Percentiles rank a stretch among this genome's conserved stretches.
These are phyloP conservation scores for Colletotrichum euphorbiae DNA, from an alignment of 2,329 filamentous ascomycete genomes.

Conservation along the genomic window DNA sequence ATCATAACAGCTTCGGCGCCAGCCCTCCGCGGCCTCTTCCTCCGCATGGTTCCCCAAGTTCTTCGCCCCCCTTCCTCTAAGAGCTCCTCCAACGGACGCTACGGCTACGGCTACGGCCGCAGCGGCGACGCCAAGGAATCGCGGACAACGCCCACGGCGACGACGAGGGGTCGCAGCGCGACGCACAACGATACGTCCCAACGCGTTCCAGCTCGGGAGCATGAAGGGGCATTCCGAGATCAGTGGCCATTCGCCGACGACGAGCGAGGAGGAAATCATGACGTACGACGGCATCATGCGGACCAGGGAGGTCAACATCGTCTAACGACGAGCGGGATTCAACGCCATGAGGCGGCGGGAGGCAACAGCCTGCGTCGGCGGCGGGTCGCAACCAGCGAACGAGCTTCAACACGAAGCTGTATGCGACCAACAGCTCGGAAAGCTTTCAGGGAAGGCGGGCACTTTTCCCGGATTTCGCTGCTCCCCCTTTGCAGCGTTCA, in stretches of 20 bases:
- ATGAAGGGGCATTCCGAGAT: constrained; percentile 51
- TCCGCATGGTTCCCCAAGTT: constrained; percentile 44
- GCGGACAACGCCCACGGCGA: constrained; percentile 20
- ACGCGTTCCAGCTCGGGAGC: constrained; percentile 31
- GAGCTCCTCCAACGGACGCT: constrained; percentile 38
- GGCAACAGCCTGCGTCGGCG: not conserved
- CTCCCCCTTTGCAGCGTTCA: not conserved
- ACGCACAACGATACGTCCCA: not conserved
- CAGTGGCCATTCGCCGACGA: constrained; percentile 48
- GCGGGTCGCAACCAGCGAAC: not conserved
- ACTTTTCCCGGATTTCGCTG: not conserved
- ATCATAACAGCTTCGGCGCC: constrained; percentile 53
- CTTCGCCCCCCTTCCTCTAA: constrained; percentile 42
- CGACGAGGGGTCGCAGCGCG: constrained; percentile 2
- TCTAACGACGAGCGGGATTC: constrained; percentile 22
- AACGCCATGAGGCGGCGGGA: not conserved
- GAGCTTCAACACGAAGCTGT: constrained; percentile 20
- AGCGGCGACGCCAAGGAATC: constrained; percentile 19
- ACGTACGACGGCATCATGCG: constrained; percentile 54
- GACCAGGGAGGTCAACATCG: constrained; percentile 32
- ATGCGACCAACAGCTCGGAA: constrained; percentile 16
- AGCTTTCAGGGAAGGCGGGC: constrained; percentile 18
- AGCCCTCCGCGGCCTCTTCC: constrained; percentile 53
- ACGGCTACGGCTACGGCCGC: constrained; percentile 26
- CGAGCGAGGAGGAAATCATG: constrained; percentile 56